Evolutionary conservation across 2,329 filamentous ascomycete genomes (phyloP).

Genomic region (Beauveria rudraprayagi): DNA sequence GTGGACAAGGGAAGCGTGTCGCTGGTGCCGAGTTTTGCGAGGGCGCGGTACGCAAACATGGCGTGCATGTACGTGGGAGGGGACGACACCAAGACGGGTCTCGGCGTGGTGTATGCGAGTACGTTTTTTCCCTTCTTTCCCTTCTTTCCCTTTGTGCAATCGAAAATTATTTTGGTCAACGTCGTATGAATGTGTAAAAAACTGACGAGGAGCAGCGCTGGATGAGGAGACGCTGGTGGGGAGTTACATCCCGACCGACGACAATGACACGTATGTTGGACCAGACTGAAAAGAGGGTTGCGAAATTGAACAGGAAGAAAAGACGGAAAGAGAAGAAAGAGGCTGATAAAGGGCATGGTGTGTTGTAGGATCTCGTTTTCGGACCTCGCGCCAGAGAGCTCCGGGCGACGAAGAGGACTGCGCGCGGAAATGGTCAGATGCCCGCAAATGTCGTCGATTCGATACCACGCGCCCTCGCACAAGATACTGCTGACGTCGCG

Average conservation of each 20-base stretch:
- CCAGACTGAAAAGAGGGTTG: not conserved
- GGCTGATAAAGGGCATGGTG: not conserved
- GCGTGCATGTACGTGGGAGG: conserved; percentile 32
- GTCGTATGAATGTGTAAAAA: too few species aligned
- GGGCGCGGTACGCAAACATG: conserved; percentile 25
- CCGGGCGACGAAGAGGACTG: conserved; percentile 16
- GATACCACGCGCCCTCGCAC: conserved; percentile 35
- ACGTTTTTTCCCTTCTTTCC: conserved; percentile 18
- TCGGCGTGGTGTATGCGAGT: conserved; percentile 39
- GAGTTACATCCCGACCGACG: conserved; percentile 35
- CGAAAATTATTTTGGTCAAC: too few species aligned
- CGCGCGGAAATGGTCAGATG: conserved; percentile 30
- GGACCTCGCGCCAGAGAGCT: conserved; percentile 15
- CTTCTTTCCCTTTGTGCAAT: too few species aligned
- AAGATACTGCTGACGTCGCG: conserved; percentile 36
- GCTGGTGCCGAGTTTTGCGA: conserved; percentile 24
- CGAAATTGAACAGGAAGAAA: not conserved
- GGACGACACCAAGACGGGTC: conserved; percentile 29
- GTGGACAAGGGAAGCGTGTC: conserved; percentile 32
- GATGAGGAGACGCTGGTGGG: conserved; percentile 29
- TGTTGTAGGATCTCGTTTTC: conserved; percentile 10
- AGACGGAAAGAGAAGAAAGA: not conserved
- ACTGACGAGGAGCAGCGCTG: conserved; percentile 19
- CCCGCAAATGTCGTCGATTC: conserved; percentile 37
- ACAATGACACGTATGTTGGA: conserved; percentile 30